Conservation (phyloP, 768 basidiomycete species). For the Lactarius evosmus region DNA sequence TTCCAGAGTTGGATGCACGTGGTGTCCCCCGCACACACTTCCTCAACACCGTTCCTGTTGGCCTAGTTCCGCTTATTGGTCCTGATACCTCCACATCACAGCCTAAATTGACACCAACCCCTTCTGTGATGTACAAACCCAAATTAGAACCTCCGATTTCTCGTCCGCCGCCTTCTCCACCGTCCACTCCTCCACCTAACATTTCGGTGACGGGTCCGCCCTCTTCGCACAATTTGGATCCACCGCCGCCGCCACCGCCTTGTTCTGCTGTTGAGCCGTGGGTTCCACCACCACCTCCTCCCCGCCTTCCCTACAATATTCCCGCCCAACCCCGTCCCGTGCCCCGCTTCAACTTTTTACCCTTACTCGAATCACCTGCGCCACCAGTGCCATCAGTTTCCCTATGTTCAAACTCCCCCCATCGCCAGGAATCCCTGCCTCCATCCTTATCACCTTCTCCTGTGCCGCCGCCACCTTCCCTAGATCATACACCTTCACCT, state of each 20-base stretch:
- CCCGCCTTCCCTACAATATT: slow-evolving; percentile 24
- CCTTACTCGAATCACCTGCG: slow-evolving; percentile 20
- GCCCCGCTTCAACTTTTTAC: slow-evolving; percentile 26
- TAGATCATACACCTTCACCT: slow-evolving; percentile 1
- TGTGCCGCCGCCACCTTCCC: neutral
- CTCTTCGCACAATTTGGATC: neutral
- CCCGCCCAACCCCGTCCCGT: slow-evolving; percentile 16
- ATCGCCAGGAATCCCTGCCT: neutral
- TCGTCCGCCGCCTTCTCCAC: slow-evolving; percentile 16
- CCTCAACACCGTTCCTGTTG: slow-evolving; percentile 24
- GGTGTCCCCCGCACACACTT: slow-evolving; percentile 25
- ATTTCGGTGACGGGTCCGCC: neutral
- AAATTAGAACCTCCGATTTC: slow-evolving; percentile 10
- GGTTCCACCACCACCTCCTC: slow-evolving; percentile 23
- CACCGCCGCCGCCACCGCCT: neutral
- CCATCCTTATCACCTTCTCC: neutral
- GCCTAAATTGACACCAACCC: neutral
- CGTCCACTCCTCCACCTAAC: slow-evolving; percentile 20
- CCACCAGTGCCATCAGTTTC: neutral
- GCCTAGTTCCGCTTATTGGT: slow-evolving; percentile 25
- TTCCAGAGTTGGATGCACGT: slow-evolving; percentile 15
- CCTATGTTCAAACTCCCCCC: neutral
- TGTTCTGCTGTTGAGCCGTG: neutral
- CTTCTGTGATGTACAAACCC: neutral
- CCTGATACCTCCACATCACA: neutral